Base-by-base conservation (phyloP, 2,329 filamentous ascomycete genomes). In the Sporothrix brunneoviolacea region DNA sequence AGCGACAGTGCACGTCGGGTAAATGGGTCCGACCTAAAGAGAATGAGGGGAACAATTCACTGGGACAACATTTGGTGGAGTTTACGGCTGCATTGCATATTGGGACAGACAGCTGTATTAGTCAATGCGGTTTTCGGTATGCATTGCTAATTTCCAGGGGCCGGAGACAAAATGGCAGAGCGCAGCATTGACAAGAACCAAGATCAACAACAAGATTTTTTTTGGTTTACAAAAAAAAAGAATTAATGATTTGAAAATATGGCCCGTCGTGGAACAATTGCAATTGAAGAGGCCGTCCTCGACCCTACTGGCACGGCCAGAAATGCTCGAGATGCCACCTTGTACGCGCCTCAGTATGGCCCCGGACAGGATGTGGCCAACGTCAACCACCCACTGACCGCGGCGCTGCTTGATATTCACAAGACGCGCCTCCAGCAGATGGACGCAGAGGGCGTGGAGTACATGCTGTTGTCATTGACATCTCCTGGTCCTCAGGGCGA, bases 371-470 rank as follows among this genome's bases (percentile, higher is more conserved):
- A 54, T 13, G 19, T 48, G 21, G 39, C 43, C 15, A 54, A 54
- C 21, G 38, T 39, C 21, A 54, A 57, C 18, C 59, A 61, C 44
- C 53, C 56, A 1, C 53, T 65, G 35, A 64, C 62, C 5, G 48
- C 59, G 7, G 54, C 53, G 1, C 59, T 67, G 10, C 57, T 60
- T 15, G 65, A 66, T 52, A 62, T 67, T 48, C 64, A 66, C 48
- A 30, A 42, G 5, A 39, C 58, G 13, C 62, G 64, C 6, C 59
- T 67, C 6, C 38, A 43, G 1, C 54, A 61, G 30, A 67, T 67
- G 65, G 64, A 67, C 50, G 60, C 59, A 22, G 59, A 65, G 33
- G 65, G 65, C 9, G 64, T 68, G 36, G 65, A 67, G 51, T 67
- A 65, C 57, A 67, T 66, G 60, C 59, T 68, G 5, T 58, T 68